phyloP scores from a whole-genome alignment of 1,284 basidiomycete species.

The Cystobasidiaceae sp. region DNA sequence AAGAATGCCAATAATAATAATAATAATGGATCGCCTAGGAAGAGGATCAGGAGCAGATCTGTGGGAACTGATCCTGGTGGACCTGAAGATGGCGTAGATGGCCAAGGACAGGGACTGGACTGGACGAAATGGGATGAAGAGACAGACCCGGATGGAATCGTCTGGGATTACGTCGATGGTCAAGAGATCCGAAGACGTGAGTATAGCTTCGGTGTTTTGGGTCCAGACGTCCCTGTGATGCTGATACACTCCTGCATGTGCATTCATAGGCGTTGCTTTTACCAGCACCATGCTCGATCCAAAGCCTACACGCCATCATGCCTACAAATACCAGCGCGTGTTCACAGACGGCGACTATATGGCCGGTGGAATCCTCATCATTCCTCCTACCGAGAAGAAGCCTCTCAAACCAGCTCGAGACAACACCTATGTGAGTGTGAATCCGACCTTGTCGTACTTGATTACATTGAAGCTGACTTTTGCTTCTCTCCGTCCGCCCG shows the following conservation, averaged over 20 bases:
- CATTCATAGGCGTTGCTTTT: constrained; percentile 63
- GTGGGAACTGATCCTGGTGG: constrained; percentile 6
- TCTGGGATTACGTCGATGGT: constrained; percentile 63
- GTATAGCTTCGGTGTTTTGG: constrained; percentile 45
- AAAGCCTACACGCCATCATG: constrained; percentile 49
- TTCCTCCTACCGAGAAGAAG: constrained; percentile 72
- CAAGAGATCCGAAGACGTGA: constrained; percentile 64
- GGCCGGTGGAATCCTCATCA: constrained; percentile 77
- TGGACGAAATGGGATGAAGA: constrained; percentile 71
- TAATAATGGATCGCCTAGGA: not conserved
- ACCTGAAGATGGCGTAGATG: constrained; percentile 32
- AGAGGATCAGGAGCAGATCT: constrained; percentile 38
- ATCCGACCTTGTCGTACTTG: not conserved
- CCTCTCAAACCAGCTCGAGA: constrained; percentile 84
- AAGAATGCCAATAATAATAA: constrained; percentile 32
- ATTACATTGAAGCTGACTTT: not conserved
- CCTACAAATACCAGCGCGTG: constrained; percentile 87
- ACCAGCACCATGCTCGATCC: constrained; percentile 51
- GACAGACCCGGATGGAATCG: constrained; percentile 62
- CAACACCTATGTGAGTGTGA: constrained; percentile 80
- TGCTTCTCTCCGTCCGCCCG: not conserved
- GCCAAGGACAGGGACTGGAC: constrained; percentile 52
- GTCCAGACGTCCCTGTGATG: not conserved
- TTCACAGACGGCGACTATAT: constrained; percentile 88
- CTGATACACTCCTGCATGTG: not conserved